A percentile compares a stretch with the other conserved stretches of the same genome.
Evolutionary conservation across 768 basidiomycete genomes (phyloP).

Genomic region (Tulasnella sp.): DNA sequence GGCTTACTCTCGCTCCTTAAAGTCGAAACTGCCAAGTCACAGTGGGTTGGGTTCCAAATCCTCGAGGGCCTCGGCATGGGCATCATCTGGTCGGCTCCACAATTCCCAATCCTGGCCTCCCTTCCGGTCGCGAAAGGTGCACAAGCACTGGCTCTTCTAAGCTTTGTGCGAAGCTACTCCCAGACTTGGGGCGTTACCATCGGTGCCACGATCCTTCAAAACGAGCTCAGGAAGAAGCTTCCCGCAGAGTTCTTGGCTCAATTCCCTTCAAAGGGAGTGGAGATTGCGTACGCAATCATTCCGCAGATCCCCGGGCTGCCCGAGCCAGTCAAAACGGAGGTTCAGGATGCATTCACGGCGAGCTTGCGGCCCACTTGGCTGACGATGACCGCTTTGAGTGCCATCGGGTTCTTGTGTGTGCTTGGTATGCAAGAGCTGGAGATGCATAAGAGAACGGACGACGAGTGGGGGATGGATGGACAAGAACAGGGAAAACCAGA

Average conservation of each 20-base stretch:
- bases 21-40: not conserved
- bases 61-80: not conserved
- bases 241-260: constrained; percentile 17
- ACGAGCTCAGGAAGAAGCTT: constrained; percentile 17
- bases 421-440: constrained; percentile 4
- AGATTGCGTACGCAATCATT: constrained; percentile 18
- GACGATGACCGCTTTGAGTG: constrained; percentile 1
- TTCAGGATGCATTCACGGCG: constrained; percentile 16
- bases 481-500: no score
- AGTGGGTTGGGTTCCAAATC: constrained; percentile 11
- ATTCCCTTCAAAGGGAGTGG: constrained; percentile 13
- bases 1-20: constrained; percentile 24
- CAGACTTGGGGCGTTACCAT: constrained; percentile 36
- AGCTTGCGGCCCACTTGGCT: constrained; percentile 11
- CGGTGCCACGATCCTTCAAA: constrained; percentile 19
- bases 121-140: constrained; percentile 9
- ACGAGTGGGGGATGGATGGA: constrained; percentile 3
- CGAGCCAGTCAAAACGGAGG: constrained; percentile 6
- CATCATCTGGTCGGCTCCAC: constrained; percentile 10
- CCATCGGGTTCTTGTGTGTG: not conserved
- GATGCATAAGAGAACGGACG: constrained; percentile 1
- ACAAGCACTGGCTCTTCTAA: constrained; percentile 14
- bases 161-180: constrained; percentile 22
- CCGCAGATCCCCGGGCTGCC: constrained; percentile 15
- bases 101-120: constrained; percentile 24